phyloP scores from a whole-genome alignment of 305 asterid species.

The Fraxinus platypoda region DNA sequence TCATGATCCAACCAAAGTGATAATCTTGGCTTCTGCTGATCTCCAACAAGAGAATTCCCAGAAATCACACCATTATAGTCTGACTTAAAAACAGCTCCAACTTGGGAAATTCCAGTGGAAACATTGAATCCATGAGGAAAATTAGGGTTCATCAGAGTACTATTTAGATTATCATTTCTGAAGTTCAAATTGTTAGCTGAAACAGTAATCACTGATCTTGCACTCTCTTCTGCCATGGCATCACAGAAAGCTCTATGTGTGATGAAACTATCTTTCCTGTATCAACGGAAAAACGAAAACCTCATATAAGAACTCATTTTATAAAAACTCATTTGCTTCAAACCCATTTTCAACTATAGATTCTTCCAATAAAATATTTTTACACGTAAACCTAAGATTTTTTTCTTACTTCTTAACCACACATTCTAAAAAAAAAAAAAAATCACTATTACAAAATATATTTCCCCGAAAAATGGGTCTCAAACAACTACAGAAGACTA shows the following conservation, averaged over 20 bases:
- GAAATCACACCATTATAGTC: slow-evolving; percentile 14
- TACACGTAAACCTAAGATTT: neutral
- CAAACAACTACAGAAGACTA: neutral
- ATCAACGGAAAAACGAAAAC: neutral
- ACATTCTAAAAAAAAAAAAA: neutral
- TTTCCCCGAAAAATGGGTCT: neutral
- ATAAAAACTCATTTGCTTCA: too few species aligned
- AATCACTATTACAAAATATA: too few species aligned
- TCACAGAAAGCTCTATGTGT: slow-evolving; percentile 59
- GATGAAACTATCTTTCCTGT: slow-evolving; percentile 52
- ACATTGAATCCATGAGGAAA: slow-evolving; percentile 10
- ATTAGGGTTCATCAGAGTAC: slow-evolving; percentile 21
- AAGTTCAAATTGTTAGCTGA: slow-evolving; percentile 26
- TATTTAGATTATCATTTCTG: slow-evolving; percentile 24
- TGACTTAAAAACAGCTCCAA: slow-evolving; percentile 21
- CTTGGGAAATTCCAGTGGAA: slow-evolving; percentile 18
- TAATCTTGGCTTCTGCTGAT: slow-evolving; percentile 42
- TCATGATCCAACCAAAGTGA: slow-evolving; percentile 43
- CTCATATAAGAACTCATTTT: neutral
- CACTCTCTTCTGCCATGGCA: slow-evolving; percentile 50
- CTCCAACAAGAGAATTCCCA: slow-evolving; percentile 20
- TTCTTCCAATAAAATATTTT: too few species aligned
- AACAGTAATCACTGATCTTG: slow-evolving; percentile 25
- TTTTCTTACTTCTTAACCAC: neutral
- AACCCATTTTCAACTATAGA: too few species aligned